phyloP scores from a whole-genome alignment of 2,329 filamentous ascomycete genomes.

The Periconia sp. region DNA sequence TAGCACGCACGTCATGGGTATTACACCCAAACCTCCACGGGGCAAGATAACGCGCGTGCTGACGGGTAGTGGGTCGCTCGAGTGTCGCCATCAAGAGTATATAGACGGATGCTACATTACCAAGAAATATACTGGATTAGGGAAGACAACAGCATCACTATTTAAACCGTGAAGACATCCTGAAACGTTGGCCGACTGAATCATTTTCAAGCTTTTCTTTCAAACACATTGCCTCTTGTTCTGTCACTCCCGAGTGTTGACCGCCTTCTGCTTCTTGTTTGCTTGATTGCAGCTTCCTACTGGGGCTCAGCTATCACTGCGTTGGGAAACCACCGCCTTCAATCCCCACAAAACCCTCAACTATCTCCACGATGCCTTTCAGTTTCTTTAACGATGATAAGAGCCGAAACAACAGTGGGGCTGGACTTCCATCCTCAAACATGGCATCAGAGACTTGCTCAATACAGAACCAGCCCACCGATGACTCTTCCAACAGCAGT shows the following conservation, averaged over 20 bases:
- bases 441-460: slow-evolving; percentile 25
- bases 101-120: too few relatives aligned
- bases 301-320: slow-evolving; percentile 10
- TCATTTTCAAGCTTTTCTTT: too few relatives aligned
- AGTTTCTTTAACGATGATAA: slow-evolving; percentile 18
- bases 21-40: slow-evolving; percentile 20
- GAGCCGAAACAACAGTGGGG: slow-evolving; percentile 19
- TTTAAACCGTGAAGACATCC: too few relatives aligned
- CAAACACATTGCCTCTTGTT: too few relatives aligned
- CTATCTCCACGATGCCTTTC: slow-evolving; percentile 13
- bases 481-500: slow-evolving; percentile 8
- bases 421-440: slow-evolving; percentile 24
- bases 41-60: slow-evolving; percentile 26
- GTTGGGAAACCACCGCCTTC: not conserved
- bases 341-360: not conserved
- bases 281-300: too few relatives aligned
- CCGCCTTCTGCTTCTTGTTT: too few relatives aligned
- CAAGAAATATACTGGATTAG: too few relatives aligned
- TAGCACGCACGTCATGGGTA: slow-evolving; percentile 39
- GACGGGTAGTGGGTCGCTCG: slow-evolving; percentile 23
- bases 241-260: too few relatives aligned
- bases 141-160: too few relatives aligned
- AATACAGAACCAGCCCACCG: slow-evolving; percentile 19
- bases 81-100: too few relatives aligned
- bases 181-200: too few relatives aligned